These are phyloP conservation scores for Cutaneotrichosporon sp. DNA, from an alignment of 1,284 basidiomycete species.

Conservation along the genomic window DNA sequence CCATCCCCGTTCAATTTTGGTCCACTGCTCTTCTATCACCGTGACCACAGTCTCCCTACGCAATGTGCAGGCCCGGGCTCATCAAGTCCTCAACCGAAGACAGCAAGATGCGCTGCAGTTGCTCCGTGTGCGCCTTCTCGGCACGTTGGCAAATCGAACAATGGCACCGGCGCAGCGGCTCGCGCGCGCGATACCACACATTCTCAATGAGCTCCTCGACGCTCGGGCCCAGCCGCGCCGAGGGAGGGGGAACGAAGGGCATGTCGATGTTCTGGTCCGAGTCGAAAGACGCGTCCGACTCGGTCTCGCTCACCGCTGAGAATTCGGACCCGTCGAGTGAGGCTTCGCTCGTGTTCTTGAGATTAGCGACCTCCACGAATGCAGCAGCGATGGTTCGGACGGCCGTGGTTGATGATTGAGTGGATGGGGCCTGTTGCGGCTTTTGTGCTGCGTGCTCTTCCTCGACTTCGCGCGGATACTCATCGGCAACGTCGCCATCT, in stretches of 20 bases:
- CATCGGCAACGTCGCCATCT: too few species aligned
- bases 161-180: constrained; percentile 11
- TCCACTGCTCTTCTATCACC: too few species aligned
- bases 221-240: constrained; percentile 6
- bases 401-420: too few species aligned
- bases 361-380: too few species aligned
- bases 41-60: neutral
- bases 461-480: too few species aligned
- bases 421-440: too few species aligned
- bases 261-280: neutral
- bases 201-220: neutral
- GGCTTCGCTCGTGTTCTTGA: neutral
- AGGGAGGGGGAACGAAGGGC: constrained; percentile 4
- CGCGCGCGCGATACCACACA: constrained; percentile 6
- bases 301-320: too few species aligned
- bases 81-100: neutral
- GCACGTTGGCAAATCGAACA: constrained; percentile 15
- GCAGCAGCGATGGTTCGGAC: too few species aligned
- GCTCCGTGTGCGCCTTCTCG: neutral
- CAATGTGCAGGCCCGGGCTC: neutral
- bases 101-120: neutral
- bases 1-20: too few species aligned
- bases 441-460: too few species aligned
- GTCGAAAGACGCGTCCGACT: constrained; percentile 1
- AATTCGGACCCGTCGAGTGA: too few species aligned